phyloP scores from a whole-genome alignment of 345 rosid species.

The Microthlaspi erraticum region DNA sequence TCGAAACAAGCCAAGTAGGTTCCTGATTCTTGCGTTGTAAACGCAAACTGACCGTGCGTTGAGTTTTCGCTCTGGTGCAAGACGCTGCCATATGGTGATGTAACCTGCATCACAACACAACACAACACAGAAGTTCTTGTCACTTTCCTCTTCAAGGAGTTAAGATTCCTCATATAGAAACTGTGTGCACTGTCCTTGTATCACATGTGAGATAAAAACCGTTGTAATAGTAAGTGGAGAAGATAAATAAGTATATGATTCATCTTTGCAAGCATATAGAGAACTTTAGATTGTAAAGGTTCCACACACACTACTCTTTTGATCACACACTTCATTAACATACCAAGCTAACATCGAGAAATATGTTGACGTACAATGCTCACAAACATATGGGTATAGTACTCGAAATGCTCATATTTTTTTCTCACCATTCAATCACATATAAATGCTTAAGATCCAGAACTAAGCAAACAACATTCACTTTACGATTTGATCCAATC shows the following conservation, averaged over 20 bases:
- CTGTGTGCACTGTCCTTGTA: not conserved
- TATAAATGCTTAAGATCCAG: slow-evolving; percentile 10
- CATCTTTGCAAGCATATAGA: slow-evolving; percentile 7
- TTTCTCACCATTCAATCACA: not conserved
- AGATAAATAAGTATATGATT: not conserved
- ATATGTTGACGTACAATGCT: not conserved
- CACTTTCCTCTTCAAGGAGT: not conserved
- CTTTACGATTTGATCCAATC: not conserved
- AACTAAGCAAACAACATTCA: slow-evolving; percentile 9
- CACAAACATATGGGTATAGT: not conserved
- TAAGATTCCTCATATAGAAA: not conserved
- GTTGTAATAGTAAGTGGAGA: no score
- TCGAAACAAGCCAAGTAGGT: slow-evolving; percentile 75
- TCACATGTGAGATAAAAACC: no score
- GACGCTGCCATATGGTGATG: slow-evolving; percentile 72
- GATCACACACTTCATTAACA: not conserved
- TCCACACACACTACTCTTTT: not conserved
- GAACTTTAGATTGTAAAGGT: not conserved
- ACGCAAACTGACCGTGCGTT: slow-evolving; percentile 84
- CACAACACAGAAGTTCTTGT: not conserved
- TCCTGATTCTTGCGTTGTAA: slow-evolving; percentile 80
- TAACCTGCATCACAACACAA: slow-evolving; percentile 65
- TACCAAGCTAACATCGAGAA: not conserved
- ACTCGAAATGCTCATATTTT: slow-evolving; percentile 5
- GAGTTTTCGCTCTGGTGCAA: slow-evolving; percentile 65